phyloP scores from a whole-genome alignment of 2,329 filamentous ascomycete species.

The Neopestalotiopsis clavispora region DNA sequence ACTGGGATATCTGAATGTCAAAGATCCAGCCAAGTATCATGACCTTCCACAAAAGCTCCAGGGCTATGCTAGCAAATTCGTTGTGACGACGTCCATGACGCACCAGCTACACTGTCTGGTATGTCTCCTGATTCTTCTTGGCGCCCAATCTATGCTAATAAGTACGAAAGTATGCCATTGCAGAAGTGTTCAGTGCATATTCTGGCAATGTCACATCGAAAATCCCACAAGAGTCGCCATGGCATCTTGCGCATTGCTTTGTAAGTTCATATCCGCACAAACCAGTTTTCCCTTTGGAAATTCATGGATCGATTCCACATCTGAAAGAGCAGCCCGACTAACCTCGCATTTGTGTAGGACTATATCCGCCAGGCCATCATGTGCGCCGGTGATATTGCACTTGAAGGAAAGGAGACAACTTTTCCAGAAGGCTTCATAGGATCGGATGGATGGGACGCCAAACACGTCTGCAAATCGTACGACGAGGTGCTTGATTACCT shows the following conservation, averaged over 20 bases:
- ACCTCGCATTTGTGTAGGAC: background rate
- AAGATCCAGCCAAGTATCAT: constrained; percentile 38
- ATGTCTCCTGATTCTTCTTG: constrained; percentile 10
- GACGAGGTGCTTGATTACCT: constrained; percentile 39
- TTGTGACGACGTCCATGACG: constrained; percentile 48
- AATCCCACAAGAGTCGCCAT: constrained; percentile 36
- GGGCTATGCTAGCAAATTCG: constrained; percentile 37
- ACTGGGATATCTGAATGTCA: constrained; percentile 44
- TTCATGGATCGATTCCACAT: background rate
- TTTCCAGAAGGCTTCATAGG: constrained; percentile 42
- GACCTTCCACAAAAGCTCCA: constrained; percentile 42
- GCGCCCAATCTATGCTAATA: background rate
- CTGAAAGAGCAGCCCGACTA: background rate
- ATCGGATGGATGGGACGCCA: constrained; percentile 49
- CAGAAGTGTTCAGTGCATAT: constrained; percentile 40
- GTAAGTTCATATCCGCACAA: constrained; percentile 16
- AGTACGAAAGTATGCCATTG: constrained; percentile 39
- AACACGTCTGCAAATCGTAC: constrained; percentile 47
- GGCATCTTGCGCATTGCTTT: constrained; percentile 46
- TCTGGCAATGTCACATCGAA: constrained; percentile 27
- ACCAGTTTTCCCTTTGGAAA: background rate
- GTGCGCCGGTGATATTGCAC: constrained; percentile 34
- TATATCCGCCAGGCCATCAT: constrained; percentile 32
- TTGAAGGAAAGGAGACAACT: constrained; percentile 43
- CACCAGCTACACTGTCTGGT: constrained; percentile 51